These are phyloP conservation scores for Lecanicillium sp. DNA, from an alignment of 2,329 filamentous ascomycete species.

Conservation along the genomic window DNA sequence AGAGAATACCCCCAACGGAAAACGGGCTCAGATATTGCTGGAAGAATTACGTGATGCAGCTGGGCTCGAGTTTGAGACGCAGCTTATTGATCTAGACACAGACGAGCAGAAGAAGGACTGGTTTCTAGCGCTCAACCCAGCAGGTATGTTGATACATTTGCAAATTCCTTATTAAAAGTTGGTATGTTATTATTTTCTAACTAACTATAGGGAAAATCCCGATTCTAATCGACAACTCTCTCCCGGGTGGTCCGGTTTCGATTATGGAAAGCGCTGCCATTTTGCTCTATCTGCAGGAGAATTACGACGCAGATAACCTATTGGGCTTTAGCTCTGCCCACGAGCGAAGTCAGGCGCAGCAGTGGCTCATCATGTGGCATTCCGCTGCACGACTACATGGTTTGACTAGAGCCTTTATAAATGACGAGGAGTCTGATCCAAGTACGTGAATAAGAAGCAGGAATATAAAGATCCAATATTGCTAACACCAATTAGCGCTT, in stretches of 20 bases:
- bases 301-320: neutral
- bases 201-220: neutral
- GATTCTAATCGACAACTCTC: neutral
- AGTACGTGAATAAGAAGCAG: no score
- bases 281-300: neutral
- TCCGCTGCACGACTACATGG: neutral
- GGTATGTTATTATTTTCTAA: neutral
- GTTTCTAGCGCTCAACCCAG: neutral
- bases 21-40: neutral
- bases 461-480: no score
- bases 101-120: neutral
- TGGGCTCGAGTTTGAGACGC: neutral
- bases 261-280: neutral
- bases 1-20: neutral
- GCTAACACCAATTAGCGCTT: no score
- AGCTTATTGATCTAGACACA: neutral
- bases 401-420: neutral
- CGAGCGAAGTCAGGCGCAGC: neutral
- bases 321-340: neutral
- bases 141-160: neutral
- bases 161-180: no score
- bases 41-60: neutral
- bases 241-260: neutral
- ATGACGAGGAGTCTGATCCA: neutral
- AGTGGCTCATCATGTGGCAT: neutral